phyloP scores from a whole-genome alignment of 495 filamentous ascomycete genomes.

The Bathelium albidoporum region DNA sequence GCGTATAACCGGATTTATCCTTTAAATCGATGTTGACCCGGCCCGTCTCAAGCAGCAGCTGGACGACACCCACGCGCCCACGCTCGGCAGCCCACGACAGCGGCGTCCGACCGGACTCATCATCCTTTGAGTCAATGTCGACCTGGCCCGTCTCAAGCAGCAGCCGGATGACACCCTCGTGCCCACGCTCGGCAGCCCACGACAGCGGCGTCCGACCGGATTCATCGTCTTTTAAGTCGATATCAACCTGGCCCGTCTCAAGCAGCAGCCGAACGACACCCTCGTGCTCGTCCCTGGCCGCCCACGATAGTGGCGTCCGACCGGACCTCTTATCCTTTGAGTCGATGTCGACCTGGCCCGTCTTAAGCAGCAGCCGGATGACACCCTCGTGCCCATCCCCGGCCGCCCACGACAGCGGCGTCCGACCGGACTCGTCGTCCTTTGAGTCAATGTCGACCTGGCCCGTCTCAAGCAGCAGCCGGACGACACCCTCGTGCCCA shows the following conservation, averaged over 20 bases:
- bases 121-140: neutral
- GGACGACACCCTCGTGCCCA: conserved; percentile 22
- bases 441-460: conserved; percentile 5
- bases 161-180: conserved; percentile 15
- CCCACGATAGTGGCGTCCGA: neutral
- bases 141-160: conserved; percentile 13
- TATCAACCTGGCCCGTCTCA: neutral
- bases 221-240: neutral
- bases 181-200: conserved; percentile 8
- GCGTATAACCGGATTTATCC: neutral
- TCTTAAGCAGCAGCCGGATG: neutral
- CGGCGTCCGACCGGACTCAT: conserved; percentile 14
- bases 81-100: conserved; percentile 21
- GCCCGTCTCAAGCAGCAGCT: conserved; percentile 20
- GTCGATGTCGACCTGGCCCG: neutral
- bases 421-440: no score
- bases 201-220: conserved; percentile 5
- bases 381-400: neutral
- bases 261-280: neutral
- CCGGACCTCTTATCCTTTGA: neutral
- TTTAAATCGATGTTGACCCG: conserved; percentile 4
- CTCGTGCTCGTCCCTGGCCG: neutral
- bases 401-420: no score
- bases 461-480: conserved; percentile 19
- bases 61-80: conserved; percentile 22